Conservation (phyloP, 345 rosid species). For the Leavenworthia alabamica region DNA sequence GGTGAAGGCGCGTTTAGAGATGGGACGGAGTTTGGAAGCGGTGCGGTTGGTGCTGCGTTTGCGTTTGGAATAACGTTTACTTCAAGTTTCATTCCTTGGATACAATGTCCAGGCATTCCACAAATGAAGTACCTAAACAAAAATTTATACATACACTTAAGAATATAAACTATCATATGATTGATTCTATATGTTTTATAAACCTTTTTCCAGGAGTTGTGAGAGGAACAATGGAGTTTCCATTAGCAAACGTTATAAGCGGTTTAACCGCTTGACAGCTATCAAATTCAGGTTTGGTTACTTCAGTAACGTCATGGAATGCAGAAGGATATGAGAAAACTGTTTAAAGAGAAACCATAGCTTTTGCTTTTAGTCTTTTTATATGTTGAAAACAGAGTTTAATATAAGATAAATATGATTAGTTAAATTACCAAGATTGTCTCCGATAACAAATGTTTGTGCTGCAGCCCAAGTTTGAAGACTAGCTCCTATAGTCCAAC, state of each 20-base stretch:
- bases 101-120: constrained; percentile 58
- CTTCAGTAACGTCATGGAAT: constrained; percentile 57
- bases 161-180: background rate
- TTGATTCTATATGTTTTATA: background rate
- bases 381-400: background rate
- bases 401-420: background rate
- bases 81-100: constrained; percentile 63
- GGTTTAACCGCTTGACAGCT: constrained; percentile 46
- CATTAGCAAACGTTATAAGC: constrained; percentile 36
- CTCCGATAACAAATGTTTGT: constrained; percentile 50
- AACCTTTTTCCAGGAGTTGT: constrained; percentile 54
- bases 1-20: constrained; percentile 28
- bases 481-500: constrained; percentile 53
- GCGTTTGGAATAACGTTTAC: constrained; percentile 41
- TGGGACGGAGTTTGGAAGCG: constrained; percentile 26
- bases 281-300: constrained; percentile 48
- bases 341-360: constrained; percentile 26
- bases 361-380: background rate
- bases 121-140: constrained; percentile 64
- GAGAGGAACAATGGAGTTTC: constrained; percentile 51
- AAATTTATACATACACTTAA: background rate
- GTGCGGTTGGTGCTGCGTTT: constrained; percentile 21
- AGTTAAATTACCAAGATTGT: constrained; percentile 44
- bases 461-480: constrained; percentile 51
- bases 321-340: constrained; percentile 43